These are phyloP conservation scores for Aspergillus puulaauensis DNA, from an alignment of 2,329 filamentous ascomycete genomes.

Conservation along the genomic window DNA sequence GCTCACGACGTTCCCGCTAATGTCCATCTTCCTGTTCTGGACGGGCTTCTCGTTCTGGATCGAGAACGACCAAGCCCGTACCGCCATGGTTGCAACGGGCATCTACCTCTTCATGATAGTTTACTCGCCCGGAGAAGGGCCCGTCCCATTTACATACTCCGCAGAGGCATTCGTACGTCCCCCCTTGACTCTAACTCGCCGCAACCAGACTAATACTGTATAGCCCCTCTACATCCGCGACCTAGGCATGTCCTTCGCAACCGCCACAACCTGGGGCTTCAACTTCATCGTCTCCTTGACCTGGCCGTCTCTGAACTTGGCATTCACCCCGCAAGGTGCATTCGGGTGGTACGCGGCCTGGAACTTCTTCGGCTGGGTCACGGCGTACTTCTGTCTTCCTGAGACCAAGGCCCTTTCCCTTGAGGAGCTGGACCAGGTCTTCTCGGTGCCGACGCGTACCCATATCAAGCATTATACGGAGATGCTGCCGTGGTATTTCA, in stretches of 20 bases:
- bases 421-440: constrained; percentile 54
- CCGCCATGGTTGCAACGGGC: constrained; percentile 44
- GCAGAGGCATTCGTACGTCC: constrained; percentile 58
- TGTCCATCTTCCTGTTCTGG: constrained; percentile 48
- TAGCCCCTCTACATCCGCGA: constrained; percentile 60
- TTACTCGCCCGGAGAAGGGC: constrained; percentile 60
- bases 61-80: constrained; percentile 26
- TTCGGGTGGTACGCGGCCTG: constrained; percentile 52
- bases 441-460: constrained; percentile 48
- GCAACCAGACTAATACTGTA: background rate
- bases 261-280: constrained; percentile 63
- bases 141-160: constrained; percentile 66
- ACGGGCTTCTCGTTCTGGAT: constrained; percentile 54
- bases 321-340: constrained; percentile 52
- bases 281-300: constrained; percentile 55
- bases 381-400: constrained; percentile 32
- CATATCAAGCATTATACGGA: constrained; percentile 39
- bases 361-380: constrained; percentile 45
- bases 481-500: constrained; percentile 32
- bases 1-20: constrained; percentile 62
- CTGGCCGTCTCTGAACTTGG: constrained; percentile 50
- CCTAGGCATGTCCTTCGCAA: constrained; percentile 61
- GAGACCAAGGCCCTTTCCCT: constrained; percentile 44
- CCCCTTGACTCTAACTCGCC: background rate
- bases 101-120: constrained; percentile 46